Conservation (phyloP, 257 asterid genomes). For the Eustoma russellianum region DNA sequence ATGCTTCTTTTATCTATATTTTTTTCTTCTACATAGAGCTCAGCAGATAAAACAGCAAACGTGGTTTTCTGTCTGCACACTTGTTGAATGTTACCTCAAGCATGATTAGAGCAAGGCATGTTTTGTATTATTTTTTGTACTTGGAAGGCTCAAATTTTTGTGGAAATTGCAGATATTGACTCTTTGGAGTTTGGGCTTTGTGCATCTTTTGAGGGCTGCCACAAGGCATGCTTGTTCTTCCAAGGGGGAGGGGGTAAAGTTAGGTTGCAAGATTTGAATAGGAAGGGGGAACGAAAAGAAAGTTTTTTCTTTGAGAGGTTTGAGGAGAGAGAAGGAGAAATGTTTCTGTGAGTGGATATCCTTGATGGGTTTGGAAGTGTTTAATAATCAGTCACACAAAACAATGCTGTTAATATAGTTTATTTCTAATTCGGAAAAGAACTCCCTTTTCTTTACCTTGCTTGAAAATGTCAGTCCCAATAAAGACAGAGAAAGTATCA, state of each 20-base stretch:
- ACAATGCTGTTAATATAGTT: constrained; percentile 27
- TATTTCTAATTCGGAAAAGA: constrained; percentile 18
- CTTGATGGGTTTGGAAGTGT: constrained; percentile 14
- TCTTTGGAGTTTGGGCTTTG: constrained; percentile 43
- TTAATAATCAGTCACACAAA: constrained; percentile 17
- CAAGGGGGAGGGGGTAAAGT: constrained; percentile 18
- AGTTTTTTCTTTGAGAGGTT: constrained; percentile 18
- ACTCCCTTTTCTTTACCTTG: constrained; percentile 26
- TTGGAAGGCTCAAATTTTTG: constrained; percentile 12
- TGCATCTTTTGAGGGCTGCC: constrained; percentile 67
- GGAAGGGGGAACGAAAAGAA: not conserved
- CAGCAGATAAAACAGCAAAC: constrained; percentile 38
- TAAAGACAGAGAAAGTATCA: constrained; percentile 21
- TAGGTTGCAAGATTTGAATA: constrained; percentile 14
- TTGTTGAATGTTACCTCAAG: constrained; percentile 9
- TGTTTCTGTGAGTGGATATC: constrained; percentile 15
- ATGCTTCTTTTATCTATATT: constrained; percentile 1
- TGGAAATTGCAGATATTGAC: constrained; percentile 11
- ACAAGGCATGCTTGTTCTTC: constrained; percentile 47
- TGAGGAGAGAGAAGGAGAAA: constrained; percentile 12
- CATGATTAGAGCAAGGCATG: constrained; percentile 25
- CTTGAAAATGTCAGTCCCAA: constrained; percentile 22
- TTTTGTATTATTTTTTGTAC: constrained; percentile 18
- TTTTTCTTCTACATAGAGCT: constrained; percentile 6
- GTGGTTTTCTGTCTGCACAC: constrained; percentile 51